Evolutionary conservation across 768 basidiomycete genomes (phyloP).

Genomic region (Mycena crocata): DNA sequence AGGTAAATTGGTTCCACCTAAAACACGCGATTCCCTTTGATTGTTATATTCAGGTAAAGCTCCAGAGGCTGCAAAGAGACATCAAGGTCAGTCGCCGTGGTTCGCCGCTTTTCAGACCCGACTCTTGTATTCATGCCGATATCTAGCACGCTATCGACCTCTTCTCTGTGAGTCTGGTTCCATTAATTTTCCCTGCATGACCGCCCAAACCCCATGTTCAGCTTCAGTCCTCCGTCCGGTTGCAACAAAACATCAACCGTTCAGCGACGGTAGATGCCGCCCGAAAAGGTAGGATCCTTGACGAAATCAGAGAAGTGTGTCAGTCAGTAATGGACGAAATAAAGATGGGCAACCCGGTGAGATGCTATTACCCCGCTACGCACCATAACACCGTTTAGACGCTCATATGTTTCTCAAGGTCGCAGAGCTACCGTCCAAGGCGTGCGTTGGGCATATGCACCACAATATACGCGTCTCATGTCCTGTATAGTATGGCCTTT

Average conservation of each 20-base stretch:
- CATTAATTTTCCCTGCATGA: background rate
- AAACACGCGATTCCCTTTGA: too few species aligned
- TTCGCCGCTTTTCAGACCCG: background rate
- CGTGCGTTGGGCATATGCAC: conserved; percentile 16
- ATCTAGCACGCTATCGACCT: conserved; percentile 33
- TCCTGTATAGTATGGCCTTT: conserved; percentile 9
- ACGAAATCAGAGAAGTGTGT: conserved; percentile 34
- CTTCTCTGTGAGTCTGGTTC: conserved; percentile 26
- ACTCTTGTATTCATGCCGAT: background rate
- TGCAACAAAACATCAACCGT: conserved; percentile 23
- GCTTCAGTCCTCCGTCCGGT: conserved; percentile 25
- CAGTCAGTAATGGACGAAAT: conserved; percentile 31
- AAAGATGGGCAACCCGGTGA: conserved; percentile 31
- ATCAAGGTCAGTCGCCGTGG: conserved; percentile 25
- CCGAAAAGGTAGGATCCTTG: conserved; percentile 30
- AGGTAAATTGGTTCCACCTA: too few species aligned
- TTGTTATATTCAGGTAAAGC: too few species aligned
- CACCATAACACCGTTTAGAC: background rate
- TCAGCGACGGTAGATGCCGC: conserved; percentile 23
- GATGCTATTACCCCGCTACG: background rate
- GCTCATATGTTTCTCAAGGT: conserved; percentile 1
- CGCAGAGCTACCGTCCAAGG: conserved; percentile 5
- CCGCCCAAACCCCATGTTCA: background rate
- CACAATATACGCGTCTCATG: background rate
- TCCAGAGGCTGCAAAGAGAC: conserved; percentile 27